Evolutionary conservation across 2,329 filamentous ascomycete genomes (phyloP).

Genomic region (Talaromyces sp.): DNA sequence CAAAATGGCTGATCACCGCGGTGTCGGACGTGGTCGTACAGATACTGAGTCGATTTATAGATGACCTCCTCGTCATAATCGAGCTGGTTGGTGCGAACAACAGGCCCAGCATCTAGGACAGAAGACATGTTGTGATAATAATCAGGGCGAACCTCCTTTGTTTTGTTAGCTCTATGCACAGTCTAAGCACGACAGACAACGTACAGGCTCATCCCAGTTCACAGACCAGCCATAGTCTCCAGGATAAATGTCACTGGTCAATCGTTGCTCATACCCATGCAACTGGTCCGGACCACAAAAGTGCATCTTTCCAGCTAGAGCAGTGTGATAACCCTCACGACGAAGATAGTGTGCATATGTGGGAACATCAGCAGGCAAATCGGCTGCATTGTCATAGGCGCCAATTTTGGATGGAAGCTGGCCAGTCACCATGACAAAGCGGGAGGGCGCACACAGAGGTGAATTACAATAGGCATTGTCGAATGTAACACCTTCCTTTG

Average conservation of each 20-base stretch:
- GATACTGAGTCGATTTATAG: constrained; percentile 82
- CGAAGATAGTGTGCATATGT: constrained; percentile 93
- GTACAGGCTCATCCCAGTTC: constrained; percentile 84
- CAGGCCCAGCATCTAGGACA: constrained; percentile 83
- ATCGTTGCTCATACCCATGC: constrained; percentile 85
- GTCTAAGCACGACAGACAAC: constrained; percentile 16
- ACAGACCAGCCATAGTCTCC: constrained; percentile 93
- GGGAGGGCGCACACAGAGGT: constrained; percentile 84
- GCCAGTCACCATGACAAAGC: constrained; percentile 92
- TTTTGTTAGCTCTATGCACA: not conserved
- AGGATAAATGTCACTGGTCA: constrained; percentile 95
- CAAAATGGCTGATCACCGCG: constrained; percentile 76
- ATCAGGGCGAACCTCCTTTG: constrained; percentile 62
- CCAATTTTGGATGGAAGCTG: constrained; percentile 88
- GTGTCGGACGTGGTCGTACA: constrained; percentile 86
- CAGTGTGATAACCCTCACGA: constrained; percentile 80
- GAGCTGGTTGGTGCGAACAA: constrained; percentile 87
- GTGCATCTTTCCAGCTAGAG: constrained; percentile 93
- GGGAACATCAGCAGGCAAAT: constrained; percentile 77
- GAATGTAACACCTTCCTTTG: constrained; percentile 79
- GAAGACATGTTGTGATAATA: constrained; percentile 98
- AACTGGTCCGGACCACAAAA: constrained; percentile 87
- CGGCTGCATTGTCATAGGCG: constrained; percentile 86
- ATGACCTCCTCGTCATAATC: constrained; percentile 97
- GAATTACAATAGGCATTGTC: constrained; percentile 93